Evolutionary conservation across 805 yeast genomes (phyloP).

Genomic region (Lipomyces yamadae): DNA sequence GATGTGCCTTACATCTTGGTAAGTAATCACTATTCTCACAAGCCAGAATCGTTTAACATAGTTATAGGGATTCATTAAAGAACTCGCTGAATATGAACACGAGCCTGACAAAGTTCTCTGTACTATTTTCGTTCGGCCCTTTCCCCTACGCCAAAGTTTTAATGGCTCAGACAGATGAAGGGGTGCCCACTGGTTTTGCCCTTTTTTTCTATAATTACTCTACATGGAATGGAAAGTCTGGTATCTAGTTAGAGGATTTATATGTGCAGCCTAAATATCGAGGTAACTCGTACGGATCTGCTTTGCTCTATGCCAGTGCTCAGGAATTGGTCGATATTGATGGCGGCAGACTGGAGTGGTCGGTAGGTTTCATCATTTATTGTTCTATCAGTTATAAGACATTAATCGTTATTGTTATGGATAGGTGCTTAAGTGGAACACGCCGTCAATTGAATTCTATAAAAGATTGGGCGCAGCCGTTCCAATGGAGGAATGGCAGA

Average conservation of each 20-base stretch:
- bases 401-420: not conserved
- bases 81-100: slow-evolving; percentile 34
- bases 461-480: slow-evolving; percentile 33
- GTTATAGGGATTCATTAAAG: slow-evolving; percentile 27
- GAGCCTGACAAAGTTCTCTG: slow-evolving; percentile 34
- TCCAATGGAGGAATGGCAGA: slow-evolving; percentile 34
- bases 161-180: slow-evolving; percentile 35
- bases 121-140: slow-evolving; percentile 31
- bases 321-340: slow-evolving; percentile 31
- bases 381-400: not conserved
- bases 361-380: slow-evolving; percentile 16
- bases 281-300: slow-evolving; percentile 28
- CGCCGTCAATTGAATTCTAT: slow-evolving; percentile 36
- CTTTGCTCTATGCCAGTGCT: slow-evolving; percentile 34
- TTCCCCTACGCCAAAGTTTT: slow-evolving; percentile 30
- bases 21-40: not conserved
- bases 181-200: slow-evolving; percentile 44
- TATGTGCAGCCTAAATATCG: slow-evolving; percentile 36
- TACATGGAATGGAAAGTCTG: slow-evolving; percentile 38
- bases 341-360: slow-evolving; percentile 38
- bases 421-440: slow-evolving; percentile 37
- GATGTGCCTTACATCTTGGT: slow-evolving; percentile 36
- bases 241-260: slow-evolving; percentile 37
- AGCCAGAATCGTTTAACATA: not conserved
- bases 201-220: slow-evolving; percentile 38